phyloP scores from a whole-genome alignment of 139 green algal species.

The Chlamydomonas eustigma region DNA sequence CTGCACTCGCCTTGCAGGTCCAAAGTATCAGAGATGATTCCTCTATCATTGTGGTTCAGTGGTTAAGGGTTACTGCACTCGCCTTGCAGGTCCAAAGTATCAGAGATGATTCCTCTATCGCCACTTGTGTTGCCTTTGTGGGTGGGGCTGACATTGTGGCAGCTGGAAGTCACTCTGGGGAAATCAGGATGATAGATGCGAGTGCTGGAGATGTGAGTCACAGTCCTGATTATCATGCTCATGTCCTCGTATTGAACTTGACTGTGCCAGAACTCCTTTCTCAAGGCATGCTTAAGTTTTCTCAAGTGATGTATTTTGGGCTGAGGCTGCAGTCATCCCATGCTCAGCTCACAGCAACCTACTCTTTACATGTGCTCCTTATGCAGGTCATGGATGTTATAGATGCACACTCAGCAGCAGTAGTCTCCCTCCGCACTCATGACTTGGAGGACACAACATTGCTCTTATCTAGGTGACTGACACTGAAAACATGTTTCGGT shows the following conservation, averaged over 20 bases:
- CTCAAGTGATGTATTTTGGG: too few species aligned
- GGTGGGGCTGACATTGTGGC: slow-evolving; percentile 37
- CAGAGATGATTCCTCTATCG: slow-evolving; percentile 38
- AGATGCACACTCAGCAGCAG: neutral
- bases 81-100: slow-evolving; percentile 17
- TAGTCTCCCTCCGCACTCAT: neutral
- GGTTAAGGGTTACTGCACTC: too few species aligned
- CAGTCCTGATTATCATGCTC: neutral
- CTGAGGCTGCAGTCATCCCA: too few species aligned
- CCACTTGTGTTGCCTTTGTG: slow-evolving; percentile 40
- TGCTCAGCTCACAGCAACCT: too few species aligned
- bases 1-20: too few species aligned
- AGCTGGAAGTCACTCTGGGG: slow-evolving; percentile 44
- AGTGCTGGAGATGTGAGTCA: slow-evolving; percentile 5
- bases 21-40: too few species aligned
- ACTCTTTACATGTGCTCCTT: too few species aligned
- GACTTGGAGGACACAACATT: slow-evolving; percentile 20
- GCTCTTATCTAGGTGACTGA: slow-evolving; percentile 45
- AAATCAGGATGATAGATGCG: slow-evolving; percentile 16
- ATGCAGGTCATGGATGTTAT: slow-evolving; percentile 8
- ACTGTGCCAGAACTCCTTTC: neutral
- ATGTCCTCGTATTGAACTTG: neutral
- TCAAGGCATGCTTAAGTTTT: neutral
- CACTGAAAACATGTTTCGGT: too few species aligned
- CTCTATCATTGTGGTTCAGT: too few species aligned